phyloP scores from a whole-genome alignment of 2,329 filamentous ascomycete genomes.

The Fusarium tanahbumbuense region DNA sequence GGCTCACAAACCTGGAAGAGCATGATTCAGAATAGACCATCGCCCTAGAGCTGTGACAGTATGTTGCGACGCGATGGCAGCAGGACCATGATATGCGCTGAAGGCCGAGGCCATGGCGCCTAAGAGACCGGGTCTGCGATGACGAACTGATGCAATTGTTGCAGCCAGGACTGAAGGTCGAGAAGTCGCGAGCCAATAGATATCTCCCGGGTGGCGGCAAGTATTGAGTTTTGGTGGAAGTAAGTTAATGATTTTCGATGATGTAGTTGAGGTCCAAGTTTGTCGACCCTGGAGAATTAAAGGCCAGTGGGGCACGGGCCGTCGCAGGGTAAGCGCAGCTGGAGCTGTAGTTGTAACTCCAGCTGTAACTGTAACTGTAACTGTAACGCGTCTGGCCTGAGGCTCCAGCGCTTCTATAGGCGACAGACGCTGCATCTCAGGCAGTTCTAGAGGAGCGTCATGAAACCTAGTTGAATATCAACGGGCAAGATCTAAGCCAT shows the following conservation, averaged over 20 bases:
- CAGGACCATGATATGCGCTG: conserved; percentile 52
- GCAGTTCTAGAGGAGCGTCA: background rate
- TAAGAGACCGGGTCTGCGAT: conserved; percentile 41
- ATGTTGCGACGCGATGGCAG: conserved; percentile 48
- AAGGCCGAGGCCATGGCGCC: conserved; percentile 56
- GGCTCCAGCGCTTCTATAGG: conserved; percentile 44
- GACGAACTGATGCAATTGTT: conserved; percentile 28
- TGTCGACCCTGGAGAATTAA: conserved; percentile 25
- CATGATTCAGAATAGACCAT: conserved; percentile 83
- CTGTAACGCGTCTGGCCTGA: conserved; percentile 30
- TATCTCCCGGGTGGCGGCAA: background rate
- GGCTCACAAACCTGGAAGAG: conserved; percentile 71
- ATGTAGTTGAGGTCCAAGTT: conserved; percentile 37
- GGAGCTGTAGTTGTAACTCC: background rate
- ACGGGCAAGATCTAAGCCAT: background rate
- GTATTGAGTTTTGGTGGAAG: conserved; percentile 4
- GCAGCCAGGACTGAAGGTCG: background rate
- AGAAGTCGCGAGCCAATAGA: conserved; percentile 42
- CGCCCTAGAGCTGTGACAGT: conserved; percentile 82
- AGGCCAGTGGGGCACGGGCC: conserved; percentile 27
- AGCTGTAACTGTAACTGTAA: background rate
- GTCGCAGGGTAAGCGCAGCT: background rate
- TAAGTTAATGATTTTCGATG: conserved; percentile 22
- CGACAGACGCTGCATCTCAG: conserved; percentile 40
- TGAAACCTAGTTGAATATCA: background rate